Evolutionary conservation across 2,329 filamentous ascomycete genomes (phyloP).

Genomic region (Cucurbitaria berberidis): DNA sequence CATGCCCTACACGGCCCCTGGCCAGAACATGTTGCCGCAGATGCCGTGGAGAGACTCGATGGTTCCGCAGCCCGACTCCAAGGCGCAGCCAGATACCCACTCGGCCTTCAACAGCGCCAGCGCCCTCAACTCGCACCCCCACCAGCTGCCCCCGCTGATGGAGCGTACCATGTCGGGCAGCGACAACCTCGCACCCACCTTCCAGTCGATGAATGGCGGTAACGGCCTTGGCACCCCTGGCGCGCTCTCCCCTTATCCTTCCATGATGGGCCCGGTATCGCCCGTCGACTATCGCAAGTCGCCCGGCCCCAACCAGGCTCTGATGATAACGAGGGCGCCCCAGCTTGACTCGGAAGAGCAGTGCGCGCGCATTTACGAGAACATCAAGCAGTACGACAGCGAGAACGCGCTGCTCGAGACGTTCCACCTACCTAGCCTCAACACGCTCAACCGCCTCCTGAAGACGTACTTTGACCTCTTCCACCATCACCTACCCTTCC

Average conservation of each 20-base stretch:
- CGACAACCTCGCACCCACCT: constrained; percentile 67
- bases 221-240: constrained; percentile 73
- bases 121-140: constrained; percentile 63
- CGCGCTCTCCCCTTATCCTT: constrained; percentile 74
- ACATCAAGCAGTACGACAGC: constrained; percentile 79
- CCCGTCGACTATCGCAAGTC: constrained; percentile 73
- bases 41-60: constrained; percentile 94
- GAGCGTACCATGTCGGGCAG: constrained; percentile 65
- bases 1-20: constrained; percentile 70
- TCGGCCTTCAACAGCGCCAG: constrained; percentile 65
- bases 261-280: constrained; percentile 70
- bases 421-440: constrained; percentile 82
- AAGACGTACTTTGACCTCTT: constrained; percentile 97
- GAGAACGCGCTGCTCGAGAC: constrained; percentile 85
- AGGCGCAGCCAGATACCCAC: constrained; percentile 72
- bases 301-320: constrained; percentile 69
- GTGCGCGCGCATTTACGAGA: constrained; percentile 81
- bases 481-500: constrained; percentile 93
- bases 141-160: constrained; percentile 72
- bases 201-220: constrained; percentile 73
- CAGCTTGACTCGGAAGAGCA: constrained; percentile 86
- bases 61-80: constrained; percentile 75
- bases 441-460: constrained; percentile 86
- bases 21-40: constrained; percentile 80
- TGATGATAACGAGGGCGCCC: constrained; percentile 73